Evolutionary conservation across 371 early-diverging fungal species (phyloP).

Genomic region (Saksenaea oblongispora): DNA sequence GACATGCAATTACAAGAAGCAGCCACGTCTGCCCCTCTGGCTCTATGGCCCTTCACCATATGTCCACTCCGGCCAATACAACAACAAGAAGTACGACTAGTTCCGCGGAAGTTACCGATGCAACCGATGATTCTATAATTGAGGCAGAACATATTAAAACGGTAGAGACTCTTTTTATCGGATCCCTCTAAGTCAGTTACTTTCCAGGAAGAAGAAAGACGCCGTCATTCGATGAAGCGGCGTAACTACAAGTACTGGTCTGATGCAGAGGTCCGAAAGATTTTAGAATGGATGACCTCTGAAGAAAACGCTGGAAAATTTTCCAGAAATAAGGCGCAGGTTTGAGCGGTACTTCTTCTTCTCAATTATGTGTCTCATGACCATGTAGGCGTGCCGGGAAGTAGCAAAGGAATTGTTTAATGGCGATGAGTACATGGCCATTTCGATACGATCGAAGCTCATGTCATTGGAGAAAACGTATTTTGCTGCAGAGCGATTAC

Average conservation of each 20-base stretch:
- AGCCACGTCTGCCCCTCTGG: too few relatives aligned
- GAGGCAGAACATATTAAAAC: not conserved
- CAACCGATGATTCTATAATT: not conserved
- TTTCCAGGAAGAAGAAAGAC: not conserved
- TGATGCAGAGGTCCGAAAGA: not conserved
- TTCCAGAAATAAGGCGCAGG: not conserved
- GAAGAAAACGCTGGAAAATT: not conserved
- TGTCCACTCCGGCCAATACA: not conserved
- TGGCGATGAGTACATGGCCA: constrained; percentile 1
- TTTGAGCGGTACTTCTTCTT: not conserved
- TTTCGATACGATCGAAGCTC: not conserved
- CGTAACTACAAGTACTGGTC: constrained; percentile 5
- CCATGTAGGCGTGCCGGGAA: not conserved
- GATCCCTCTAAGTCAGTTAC: not conserved
- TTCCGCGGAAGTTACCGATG: not conserved
- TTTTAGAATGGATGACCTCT: not conserved
- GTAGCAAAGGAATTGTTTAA: not conserved
- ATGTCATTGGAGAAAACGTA: not conserved
- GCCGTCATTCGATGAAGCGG: not conserved
- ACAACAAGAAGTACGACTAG: not conserved
- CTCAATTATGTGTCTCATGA: not conserved
- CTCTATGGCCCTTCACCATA: not conserved
- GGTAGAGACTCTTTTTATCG: not conserved
- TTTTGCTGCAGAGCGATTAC: not conserved
- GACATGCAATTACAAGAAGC: too few relatives aligned